Evolutionary conservation across 108 stramenopile species (phyloP).

Genomic region (Chaetoceros muelleri): DNA sequence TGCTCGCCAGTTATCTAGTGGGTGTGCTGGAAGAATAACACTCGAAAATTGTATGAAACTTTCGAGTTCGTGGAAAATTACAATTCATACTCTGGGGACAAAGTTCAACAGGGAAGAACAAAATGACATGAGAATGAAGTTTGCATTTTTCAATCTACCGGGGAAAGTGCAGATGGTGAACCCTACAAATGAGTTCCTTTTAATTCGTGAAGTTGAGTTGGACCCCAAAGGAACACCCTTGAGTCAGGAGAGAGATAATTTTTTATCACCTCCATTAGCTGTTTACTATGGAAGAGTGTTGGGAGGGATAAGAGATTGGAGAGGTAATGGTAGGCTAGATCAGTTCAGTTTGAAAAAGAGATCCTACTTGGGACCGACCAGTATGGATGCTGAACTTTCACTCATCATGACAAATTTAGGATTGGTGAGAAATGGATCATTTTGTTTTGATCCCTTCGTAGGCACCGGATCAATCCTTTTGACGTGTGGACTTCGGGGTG

Average conservation of each 20-base stretch:
- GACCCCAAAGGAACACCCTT: constrained; percentile 45
- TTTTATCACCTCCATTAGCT: constrained; percentile 48
- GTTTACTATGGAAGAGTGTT: constrained; percentile 74
- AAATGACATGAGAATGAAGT: constrained; percentile 46
- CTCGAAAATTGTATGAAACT: constrained; percentile 1
- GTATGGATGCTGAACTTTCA: constrained; percentile 92
- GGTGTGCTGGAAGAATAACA: constrained; percentile 1
- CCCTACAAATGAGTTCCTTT: constrained; percentile 48
- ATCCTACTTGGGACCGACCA: constrained; percentile 91
- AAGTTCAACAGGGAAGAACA: constrained; percentile 65
- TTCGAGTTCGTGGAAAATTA: constrained; percentile 52
- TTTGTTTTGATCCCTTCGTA: constrained; percentile 93
- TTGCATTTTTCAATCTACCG: constrained; percentile 30
- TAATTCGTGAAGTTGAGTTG: constrained; percentile 68
- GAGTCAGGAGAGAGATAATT: constrained; percentile 30
- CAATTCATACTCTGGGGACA: constrained; percentile 67
- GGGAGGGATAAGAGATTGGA: constrained; percentile 20
- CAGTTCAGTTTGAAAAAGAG: constrained; percentile 87
- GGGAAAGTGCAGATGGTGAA: constrained; percentile 69
- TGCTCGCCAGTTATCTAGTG: constrained; percentile 15
- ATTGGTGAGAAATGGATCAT: constrained; percentile 33
- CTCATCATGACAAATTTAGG: constrained; percentile 93
- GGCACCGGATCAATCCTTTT: constrained; percentile 95
- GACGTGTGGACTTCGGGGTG: constrained; percentile 82
- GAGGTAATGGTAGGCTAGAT: constrained; percentile 50